Evolutionary conservation across 768 basidiomycete genomes (phyloP), one percentile per base, ranked within the genome.

Genomic region (Russula sp.): DNA sequence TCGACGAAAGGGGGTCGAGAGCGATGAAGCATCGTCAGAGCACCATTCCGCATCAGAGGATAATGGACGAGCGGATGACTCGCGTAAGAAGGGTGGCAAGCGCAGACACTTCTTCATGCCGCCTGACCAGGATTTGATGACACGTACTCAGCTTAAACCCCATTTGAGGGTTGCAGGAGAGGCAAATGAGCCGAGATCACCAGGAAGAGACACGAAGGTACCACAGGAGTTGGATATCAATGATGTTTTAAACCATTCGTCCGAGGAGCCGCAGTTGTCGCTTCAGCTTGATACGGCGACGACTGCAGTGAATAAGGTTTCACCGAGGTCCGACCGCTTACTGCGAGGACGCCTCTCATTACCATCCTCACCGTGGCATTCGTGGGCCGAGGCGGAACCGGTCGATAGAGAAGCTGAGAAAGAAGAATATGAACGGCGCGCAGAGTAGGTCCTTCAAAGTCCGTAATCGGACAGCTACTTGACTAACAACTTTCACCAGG

Each of bases 371-470:
- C 54, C 51, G 13, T 55, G 59, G n/a, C 64, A 66, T 30, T 51
- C 68, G 51, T 46, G 72, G 62, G 46, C 65, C 57, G 74, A 73
- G 30, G 71, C 76, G 14, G 71, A 77, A 14, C 76, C 56, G 44
- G 78, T 76, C 14, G 82, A 85, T 53, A 82, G 82, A 63, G 78
- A 79, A 57, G 77, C 76, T 49, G 73, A 83, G 28, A 78, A 77
- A 57, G 75, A 73, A 26, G 86, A 87, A 66, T 88, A 90, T 62
- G 83, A 86, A 54, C 72, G 73, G 55, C 87, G 86, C 71, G 71
- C 79, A 63, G 76, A 79, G 86, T 87, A 71, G 60, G 81, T 77
- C 28, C 53, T 49, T 51, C 26, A 16, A 13, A 50, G 38, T 18
- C 36, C n/a, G 20, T 22, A 5, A 58, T 63, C n/a, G 63, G 22